Evolutionary conservation across 2,329 filamentous ascomycete genomes (phyloP).

Genomic region (Diaporthe sp.): DNA sequence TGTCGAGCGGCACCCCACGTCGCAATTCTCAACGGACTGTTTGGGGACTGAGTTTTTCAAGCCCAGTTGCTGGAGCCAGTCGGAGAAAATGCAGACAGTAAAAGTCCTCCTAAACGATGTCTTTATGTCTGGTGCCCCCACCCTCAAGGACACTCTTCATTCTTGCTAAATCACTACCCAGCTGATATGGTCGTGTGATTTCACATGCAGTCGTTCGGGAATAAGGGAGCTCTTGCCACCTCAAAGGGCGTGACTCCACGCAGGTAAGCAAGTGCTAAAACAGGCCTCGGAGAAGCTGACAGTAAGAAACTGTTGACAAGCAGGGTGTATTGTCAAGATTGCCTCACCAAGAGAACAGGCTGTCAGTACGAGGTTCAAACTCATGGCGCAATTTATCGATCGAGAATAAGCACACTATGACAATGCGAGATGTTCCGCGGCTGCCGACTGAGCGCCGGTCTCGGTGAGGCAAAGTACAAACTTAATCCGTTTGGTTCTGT

Average conservation of each 20-base stretch:
- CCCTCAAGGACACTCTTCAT: too few relatives aligned
- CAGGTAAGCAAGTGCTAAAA: neutral
- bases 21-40: neutral
- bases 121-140: neutral
- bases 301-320: neutral
- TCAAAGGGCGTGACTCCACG: too few relatives aligned
- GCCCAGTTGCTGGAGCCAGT: neutral
- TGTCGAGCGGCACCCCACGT: too few relatives aligned
- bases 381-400: fast-evolving
- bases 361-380: fast-evolving
- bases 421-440: neutral
- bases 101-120: neutral
- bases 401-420: fast-evolving
- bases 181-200: neutral
- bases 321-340: too few relatives aligned
- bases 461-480: neutral
- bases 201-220: fast-evolving
- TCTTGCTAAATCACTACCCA: neutral
- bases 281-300: neutral
- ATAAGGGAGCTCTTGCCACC: neutral
- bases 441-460: neutral
- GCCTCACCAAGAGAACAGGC: too few relatives aligned
- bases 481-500: too few relatives aligned
- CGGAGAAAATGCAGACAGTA: neutral
- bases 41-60: neutral